phyloP scores from a whole-genome alignment of 352 stramenopile genomes.

The Globisporangium mamillatum region DNA sequence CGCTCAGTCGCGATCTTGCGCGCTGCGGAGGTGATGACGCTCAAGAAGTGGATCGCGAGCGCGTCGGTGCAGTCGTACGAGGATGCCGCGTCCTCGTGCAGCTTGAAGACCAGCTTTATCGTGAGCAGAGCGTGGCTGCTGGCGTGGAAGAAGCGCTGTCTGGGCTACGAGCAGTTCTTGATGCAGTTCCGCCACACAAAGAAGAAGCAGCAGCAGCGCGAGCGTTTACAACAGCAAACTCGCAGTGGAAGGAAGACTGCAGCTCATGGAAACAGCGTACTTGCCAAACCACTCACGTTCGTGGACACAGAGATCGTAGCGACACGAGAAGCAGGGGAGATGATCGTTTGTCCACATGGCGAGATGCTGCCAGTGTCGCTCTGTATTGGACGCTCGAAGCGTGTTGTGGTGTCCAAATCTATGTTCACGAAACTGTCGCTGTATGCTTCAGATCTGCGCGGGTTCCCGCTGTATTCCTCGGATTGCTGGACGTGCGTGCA shows the following conservation, averaged over 20 bases:
- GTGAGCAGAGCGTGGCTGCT: conserved; percentile 74
- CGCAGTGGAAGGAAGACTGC: conserved; percentile 9
- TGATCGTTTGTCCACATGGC: conserved; percentile 71
- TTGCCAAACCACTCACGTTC: conserved; percentile 7
- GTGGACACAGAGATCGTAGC: conserved; percentile 23
- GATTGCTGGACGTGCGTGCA: conserved; percentile 62
- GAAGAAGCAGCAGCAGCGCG: conserved; percentile 57
- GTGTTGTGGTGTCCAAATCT: conserved; percentile 46
- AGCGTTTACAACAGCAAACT: conserved; percentile 28
- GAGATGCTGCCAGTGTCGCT: conserved; percentile 47
- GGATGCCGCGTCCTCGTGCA: conserved; percentile 26
- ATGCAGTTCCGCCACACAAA: conserved; percentile 70
- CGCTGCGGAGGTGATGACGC: conserved; percentile 54
- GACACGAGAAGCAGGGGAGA: conserved; percentile 36
- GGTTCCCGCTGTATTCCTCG: conserved; percentile 42
- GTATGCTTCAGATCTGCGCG: conserved; percentile 58
- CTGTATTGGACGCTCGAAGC: conserved; percentile 60
- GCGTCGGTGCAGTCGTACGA: conserved; percentile 38
- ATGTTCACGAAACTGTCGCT: conserved; percentile 46
- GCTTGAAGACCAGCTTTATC: conserved; percentile 40
- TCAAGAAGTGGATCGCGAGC: conserved; percentile 53
- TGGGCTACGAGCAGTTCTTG: conserved; percentile 70
- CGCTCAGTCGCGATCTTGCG: conserved; percentile 54
- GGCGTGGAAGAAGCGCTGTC: conserved; percentile 69
- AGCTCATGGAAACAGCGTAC: conserved; percentile 3